phyloP scores from a whole-genome alignment of 177 flowering plant genomes.

The Vitis hybrid region DNA sequence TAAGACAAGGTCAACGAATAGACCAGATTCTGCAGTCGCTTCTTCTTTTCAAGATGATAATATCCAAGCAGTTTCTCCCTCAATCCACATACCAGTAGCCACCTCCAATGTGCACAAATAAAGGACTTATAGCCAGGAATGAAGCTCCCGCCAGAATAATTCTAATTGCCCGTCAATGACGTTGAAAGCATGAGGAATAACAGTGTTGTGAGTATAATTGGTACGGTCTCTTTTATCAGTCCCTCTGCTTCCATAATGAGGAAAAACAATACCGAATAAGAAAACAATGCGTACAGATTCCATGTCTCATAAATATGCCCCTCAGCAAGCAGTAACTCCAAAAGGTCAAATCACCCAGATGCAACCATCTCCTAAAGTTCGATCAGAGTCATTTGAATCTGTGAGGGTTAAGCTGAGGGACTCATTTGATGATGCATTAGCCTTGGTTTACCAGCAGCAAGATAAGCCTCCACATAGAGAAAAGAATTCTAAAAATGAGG shows the following conservation, averaged over 20 bases:
- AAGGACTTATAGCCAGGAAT: slow-evolving; percentile 82
- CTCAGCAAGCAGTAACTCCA: slow-evolving; percentile 25
- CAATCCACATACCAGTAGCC: no score
- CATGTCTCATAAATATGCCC: slow-evolving; percentile 26
- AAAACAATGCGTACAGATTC: slow-evolving; percentile 33
- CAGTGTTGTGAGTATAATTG: slow-evolving; percentile 74
- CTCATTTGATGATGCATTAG: slow-evolving; percentile 70
- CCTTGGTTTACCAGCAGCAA: slow-evolving; percentile 50
- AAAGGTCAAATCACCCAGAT: slow-evolving; percentile 37
- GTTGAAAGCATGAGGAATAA: slow-evolving; percentile 70
- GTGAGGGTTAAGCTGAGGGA: no score
- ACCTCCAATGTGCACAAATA: slow-evolving; percentile 65
- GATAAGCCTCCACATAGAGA: slow-evolving; percentile 18
- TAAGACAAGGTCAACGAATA: no score
- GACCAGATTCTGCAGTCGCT: no score
- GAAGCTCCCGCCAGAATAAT: slow-evolving; percentile 78
- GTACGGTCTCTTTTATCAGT: slow-evolving; percentile 65
- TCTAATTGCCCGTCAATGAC: slow-evolving; percentile 82
- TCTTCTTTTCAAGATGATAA: no score
- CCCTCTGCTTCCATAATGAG: slow-evolving; percentile 70
- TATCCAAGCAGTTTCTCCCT: no score
- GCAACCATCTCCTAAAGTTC: no score
- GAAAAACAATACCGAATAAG: slow-evolving; percentile 87
- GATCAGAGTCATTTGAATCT: no score
- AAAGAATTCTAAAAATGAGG: no score